Base-by-base conservation (phyloP, 164 flowering plant genomes). In the Umbilicus rupestris region DNA sequence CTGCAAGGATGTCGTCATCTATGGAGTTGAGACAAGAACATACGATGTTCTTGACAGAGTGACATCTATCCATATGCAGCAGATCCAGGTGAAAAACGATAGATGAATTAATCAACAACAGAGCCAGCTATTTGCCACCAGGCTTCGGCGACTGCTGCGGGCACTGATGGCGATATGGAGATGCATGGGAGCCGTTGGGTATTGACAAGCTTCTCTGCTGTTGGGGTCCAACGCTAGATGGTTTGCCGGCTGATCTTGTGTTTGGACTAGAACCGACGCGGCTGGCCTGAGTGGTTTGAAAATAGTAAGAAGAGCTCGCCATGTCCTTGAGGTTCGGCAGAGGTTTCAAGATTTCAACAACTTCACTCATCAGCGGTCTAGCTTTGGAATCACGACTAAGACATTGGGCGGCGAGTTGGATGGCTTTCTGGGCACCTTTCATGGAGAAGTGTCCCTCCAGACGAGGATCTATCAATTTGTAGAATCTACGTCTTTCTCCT, bases 401-500 rank as follows among this genome's bases (percentile, higher is more conserved):
- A 69, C 96, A 89, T 50, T 80, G 87, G 26, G 87, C 83, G 31
- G 92, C 96, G 42, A 89, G 75, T 47, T 87, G 92, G 7, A 83
- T 79, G 59, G 92, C 94, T 76, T 85, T 90, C 64, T 87, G 90
- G 15, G 89, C 97, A 30, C 95, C 97, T 74, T 83, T 87, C 39
- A 90, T 81, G 2, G 97, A 90, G 69, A 90, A 90, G 69, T 90
- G 87, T 7, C 97, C 97, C 69, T 88, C 92, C 3, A 90, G 89
- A 41, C 90, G 85, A 6, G 97, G 97, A 69, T 90, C 97, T 47
- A 90, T 80, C 64, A 90, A 75, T 39, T 86, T 75, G 72, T 83
- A 87, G 72, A 88, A 90, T 62, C 81, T 80, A 24, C 83, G 81
- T 72, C 84, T 77, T 71, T 90, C 97, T 22, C 89, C 85, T 10